phyloP scores from a whole-genome alignment of 2,329 filamentous ascomycete genomes.

The Thelonectria discophora region DNA sequence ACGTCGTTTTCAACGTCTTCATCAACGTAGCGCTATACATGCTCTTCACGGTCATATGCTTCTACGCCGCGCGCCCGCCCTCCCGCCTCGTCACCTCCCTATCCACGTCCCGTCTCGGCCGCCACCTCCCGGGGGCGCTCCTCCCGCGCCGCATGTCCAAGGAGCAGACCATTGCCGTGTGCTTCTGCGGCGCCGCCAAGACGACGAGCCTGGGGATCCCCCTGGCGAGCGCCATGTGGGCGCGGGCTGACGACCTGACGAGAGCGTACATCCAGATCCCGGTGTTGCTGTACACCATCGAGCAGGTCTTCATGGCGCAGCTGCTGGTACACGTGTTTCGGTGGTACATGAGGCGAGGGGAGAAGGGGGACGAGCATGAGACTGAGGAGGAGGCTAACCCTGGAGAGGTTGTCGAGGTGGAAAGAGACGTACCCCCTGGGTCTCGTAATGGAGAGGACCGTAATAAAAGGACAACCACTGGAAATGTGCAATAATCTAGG shows the following conservation, averaged over 20 bases:
- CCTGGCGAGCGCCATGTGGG: slow-evolving; percentile 73
- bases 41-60: slow-evolving; percentile 70
- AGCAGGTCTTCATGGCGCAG: slow-evolving; percentile 61
- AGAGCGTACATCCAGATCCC: slow-evolving; percentile 70
- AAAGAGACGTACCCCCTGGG: not conserved
- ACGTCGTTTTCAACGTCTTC: slow-evolving; percentile 72
- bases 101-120: slow-evolving; percentile 45
- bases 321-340: slow-evolving; percentile 57
- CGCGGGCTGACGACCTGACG: slow-evolving; percentile 60
- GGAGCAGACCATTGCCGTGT: slow-evolving; percentile 73
- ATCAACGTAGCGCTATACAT: slow-evolving; percentile 71
- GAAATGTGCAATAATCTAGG: not conserved
- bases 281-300: slow-evolving; percentile 68
- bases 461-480: not conserved
- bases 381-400: slow-evolving; percentile 21
- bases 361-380: slow-evolving; percentile 38
- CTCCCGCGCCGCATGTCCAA: slow-evolving; percentile 63
- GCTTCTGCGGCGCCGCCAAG: slow-evolving; percentile 78
- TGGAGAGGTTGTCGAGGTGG: slow-evolving; percentile 5
- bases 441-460: not conserved
- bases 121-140: slow-evolving; percentile 49
- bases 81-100: slow-evolving; percentile 31
- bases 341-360: slow-evolving; percentile 50
- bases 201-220: slow-evolving; percentile 76
- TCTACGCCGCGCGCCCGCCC: slow-evolving; percentile 58